A percentile compares a stretch with the other conserved stretches of the same genome.
These are phyloP conservation scores for Kockovaella imperatae DNA, from an alignment of 768 basidiomycete genomes.

Conservation along the genomic window DNA sequence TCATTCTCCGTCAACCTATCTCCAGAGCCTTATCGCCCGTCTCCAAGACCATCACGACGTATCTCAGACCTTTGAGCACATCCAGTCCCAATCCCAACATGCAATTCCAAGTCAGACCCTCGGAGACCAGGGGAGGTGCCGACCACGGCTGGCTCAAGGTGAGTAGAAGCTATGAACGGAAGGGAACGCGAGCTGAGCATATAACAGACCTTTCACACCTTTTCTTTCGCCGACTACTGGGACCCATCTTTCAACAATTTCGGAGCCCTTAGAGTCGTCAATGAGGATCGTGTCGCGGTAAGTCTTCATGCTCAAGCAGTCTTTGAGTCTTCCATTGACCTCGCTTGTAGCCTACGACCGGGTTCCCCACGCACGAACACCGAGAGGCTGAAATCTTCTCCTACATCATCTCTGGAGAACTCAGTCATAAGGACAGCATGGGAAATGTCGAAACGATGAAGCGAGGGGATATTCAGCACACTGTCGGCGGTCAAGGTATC, in stretches of 20 bases:
- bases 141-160: conserved; percentile 83
- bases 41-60: no score
- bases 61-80: no score
- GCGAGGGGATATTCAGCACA: conserved; percentile 83
- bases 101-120: conserved; percentile 48
- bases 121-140: conserved; percentile 61
- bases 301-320: no score
- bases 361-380: conserved; percentile 74
- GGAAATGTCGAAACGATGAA: conserved; percentile 80
- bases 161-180: conserved; percentile 50
- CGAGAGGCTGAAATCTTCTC: conserved; percentile 86
- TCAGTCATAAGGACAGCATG: conserved; percentile 71
- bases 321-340: not conserved
- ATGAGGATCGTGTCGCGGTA: conserved; percentile 52
- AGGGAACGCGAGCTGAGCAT: conserved; percentile 1
- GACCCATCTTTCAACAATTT: conserved; percentile 56
- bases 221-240: conserved; percentile 53
- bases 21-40: no score
- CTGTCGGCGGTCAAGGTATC: conserved; percentile 86
- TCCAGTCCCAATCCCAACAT: no score
- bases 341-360: conserved; percentile 50
- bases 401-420: conserved; percentile 58
- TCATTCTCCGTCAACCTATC: no score
- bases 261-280: conserved; percentile 77
- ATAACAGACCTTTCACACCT: conserved; percentile 32